Conservation (phyloP, 2,329 filamentous ascomycete species). For the Huntiella abstrusa region DNA sequence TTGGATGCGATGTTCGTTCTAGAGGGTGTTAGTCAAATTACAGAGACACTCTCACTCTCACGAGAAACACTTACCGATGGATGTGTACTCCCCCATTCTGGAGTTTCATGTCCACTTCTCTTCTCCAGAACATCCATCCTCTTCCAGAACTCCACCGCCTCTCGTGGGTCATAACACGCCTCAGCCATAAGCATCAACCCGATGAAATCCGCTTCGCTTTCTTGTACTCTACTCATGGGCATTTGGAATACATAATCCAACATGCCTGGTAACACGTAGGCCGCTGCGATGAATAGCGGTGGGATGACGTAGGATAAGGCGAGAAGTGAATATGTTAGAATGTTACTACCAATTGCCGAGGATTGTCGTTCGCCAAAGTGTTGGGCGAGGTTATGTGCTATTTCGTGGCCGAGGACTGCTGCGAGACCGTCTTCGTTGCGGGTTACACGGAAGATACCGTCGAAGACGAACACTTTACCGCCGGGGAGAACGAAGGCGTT, state of each 20-base stretch:
- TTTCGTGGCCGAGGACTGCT: slow-evolving; percentile 61
- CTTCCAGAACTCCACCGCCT: slow-evolving; percentile 47
- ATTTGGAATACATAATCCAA: slow-evolving; percentile 45
- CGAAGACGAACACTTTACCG: slow-evolving; percentile 65
- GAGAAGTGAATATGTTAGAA: slow-evolving; percentile 31
- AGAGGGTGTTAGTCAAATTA: slow-evolving; percentile 2
- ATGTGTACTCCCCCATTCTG: slow-evolving; percentile 60
- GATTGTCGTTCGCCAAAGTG: slow-evolving; percentile 48
- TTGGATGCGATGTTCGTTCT: slow-evolving; percentile 43
- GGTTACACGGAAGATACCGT: slow-evolving; percentile 51
- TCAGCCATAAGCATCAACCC: slow-evolving; percentile 69
- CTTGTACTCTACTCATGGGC: slow-evolving; percentile 53
- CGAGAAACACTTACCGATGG: slow-evolving; percentile 37
- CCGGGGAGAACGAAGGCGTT: slow-evolving; percentile 67
- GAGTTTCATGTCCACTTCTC: slow-evolving; percentile 28
- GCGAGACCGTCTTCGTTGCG: slow-evolving; percentile 50
- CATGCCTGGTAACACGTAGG: slow-evolving; percentile 27
- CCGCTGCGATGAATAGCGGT: slow-evolving; percentile 22
- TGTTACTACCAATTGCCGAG: slow-evolving; percentile 30
- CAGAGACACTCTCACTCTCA: neutral
- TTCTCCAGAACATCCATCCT: slow-evolving; percentile 38
- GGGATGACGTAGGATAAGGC: slow-evolving; percentile 27
- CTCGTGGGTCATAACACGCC: slow-evolving; percentile 54
- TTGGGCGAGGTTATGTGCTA: slow-evolving; percentile 55
- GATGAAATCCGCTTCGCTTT: slow-evolving; percentile 64